phyloP scores from a whole-genome alignment of 768 basidiomycete species.

The Scleroderma citrinum region DNA sequence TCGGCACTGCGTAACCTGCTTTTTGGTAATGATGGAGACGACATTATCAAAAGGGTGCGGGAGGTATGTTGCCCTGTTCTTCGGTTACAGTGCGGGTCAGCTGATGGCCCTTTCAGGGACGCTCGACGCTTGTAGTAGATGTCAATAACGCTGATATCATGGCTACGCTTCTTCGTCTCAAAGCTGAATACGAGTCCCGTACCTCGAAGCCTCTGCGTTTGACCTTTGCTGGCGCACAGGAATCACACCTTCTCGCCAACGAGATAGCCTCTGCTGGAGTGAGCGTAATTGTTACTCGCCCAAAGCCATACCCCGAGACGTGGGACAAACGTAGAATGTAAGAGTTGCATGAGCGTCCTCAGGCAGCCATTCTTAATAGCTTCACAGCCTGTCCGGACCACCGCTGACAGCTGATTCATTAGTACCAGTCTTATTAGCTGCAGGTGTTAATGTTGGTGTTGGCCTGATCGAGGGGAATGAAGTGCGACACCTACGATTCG shows the following conservation, averaged over 20 bases:
- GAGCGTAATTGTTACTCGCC: conserved; percentile 63
- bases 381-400: conserved; percentile 55
- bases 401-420: conserved; percentile 56
- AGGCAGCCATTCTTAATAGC: too few relatives aligned
- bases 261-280: conserved; percentile 62
- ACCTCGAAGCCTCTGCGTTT: conserved; percentile 54
- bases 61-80: conserved; percentile 3
- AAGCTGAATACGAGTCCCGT: conserved; percentile 56
- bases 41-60: conserved; percentile 12
- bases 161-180: conserved; percentile 61
- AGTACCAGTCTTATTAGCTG: conserved; percentile 45
- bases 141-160: conserved; percentile 70
- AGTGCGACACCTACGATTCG: conserved; percentile 32
- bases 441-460: conserved; percentile 60
- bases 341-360: conserved; percentile 13
- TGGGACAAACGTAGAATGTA: conserved; percentile 69
- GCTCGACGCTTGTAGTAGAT: conserved; percentile 61
- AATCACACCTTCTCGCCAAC: conserved; percentile 60
- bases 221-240: conserved; percentile 56
- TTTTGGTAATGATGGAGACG: conserved; percentile 44
- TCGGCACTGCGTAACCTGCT: conserved; percentile 58
- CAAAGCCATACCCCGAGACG: conserved; percentile 53
- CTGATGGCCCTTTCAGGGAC: conserved; percentile 34
- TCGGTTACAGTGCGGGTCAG: background rate
- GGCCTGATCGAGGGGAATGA: conserved; percentile 35